Evolutionary conservation across 2,329 filamentous ascomycete species (phyloP).

Genomic region (Trichoderma pleuroti): DNA sequence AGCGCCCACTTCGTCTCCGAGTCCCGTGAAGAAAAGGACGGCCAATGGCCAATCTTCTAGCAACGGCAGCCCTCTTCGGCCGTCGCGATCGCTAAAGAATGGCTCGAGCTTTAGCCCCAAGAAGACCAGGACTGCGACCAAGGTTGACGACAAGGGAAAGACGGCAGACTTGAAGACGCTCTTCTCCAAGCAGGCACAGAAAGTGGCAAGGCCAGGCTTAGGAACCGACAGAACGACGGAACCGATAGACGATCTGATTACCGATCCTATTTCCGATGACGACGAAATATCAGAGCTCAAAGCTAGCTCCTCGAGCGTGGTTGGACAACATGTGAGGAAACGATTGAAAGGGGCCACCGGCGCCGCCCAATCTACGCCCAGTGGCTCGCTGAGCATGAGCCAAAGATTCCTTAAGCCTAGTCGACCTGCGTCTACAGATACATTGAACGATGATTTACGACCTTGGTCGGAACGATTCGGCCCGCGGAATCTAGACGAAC

Average conservation of each 20-base stretch:
- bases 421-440: conserved; percentile 28
- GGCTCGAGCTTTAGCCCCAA: conserved; percentile 35
- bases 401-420: conserved; percentile 52
- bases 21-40: conserved; percentile 36
- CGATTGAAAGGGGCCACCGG: conserved; percentile 41
- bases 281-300: conserved; percentile 53
- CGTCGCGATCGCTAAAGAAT: conserved; percentile 29
- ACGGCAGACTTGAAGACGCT: conserved; percentile 56
- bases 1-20: conserved; percentile 39
- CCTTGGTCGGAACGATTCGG: conserved; percentile 89
- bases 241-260: conserved; percentile 46
- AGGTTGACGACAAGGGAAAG: conserved; percentile 48
- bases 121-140: conserved; percentile 39
- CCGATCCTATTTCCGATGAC: conserved; percentile 59
- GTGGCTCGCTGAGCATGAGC: conserved; percentile 36
- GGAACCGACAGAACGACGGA: conserved; percentile 29
- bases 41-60: conserved; percentile 16
- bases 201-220: conserved; percentile 36
- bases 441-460: conserved; percentile 53
- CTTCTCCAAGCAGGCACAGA: conserved; percentile 60
- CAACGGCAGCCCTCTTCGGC: conserved; percentile 23
- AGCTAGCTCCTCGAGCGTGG: conserved; percentile 50
- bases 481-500: conserved; percentile 70
- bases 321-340: conserved; percentile 55
- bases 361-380: conserved; percentile 23